Evolutionary conservation across 495 filamentous ascomycete genomes (phyloP).

Genomic region (Pyronema omphalodes): DNA sequence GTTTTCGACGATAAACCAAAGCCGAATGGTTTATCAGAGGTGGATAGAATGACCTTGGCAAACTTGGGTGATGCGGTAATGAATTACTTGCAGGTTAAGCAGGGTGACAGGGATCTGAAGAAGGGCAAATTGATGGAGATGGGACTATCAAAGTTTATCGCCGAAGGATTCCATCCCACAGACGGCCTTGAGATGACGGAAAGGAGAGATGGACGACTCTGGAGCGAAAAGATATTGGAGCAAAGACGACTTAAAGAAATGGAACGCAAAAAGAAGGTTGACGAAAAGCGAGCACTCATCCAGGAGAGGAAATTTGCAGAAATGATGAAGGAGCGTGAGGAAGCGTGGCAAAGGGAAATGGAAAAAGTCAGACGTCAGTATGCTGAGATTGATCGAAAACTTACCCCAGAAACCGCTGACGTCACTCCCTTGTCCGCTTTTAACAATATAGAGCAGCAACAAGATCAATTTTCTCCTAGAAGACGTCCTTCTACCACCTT

Average conservation of each 20-base stretch:
- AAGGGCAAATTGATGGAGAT: conserved; percentile 12
- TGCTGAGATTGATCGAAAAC: conserved; percentile 4
- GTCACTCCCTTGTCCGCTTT: background rate
- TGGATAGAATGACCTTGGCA: conserved; percentile 29
- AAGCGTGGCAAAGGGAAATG: background rate
- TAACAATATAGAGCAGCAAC: background rate
- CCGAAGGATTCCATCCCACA: conserved; percentile 8
- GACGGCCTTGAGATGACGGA: conserved; percentile 9
- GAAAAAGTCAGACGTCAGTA: background rate
- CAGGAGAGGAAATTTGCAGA: conserved; percentile 8
- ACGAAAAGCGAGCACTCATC: conserved; percentile 5
- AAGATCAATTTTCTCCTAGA: background rate
- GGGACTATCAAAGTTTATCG: conserved; percentile 10
- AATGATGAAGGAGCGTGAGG: conserved; percentile 5
- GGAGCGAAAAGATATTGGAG: conserved; percentile 5
- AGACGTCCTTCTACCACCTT: background rate
- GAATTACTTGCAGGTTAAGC: conserved; percentile 36
- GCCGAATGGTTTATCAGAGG: conserved; percentile 24
- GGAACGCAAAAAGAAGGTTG: conserved; percentile 11
- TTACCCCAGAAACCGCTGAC: background rate
- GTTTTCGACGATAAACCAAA: conserved; percentile 41
- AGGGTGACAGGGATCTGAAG: conserved; percentile 2
- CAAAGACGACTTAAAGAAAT: conserved; percentile 4
- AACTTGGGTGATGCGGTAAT: conserved; percentile 39
- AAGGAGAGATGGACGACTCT: conserved; percentile 8